Base-by-base conservation (phyloP, 2,329 filamentous ascomycete species). In the Botrytis cinerea region DNA sequence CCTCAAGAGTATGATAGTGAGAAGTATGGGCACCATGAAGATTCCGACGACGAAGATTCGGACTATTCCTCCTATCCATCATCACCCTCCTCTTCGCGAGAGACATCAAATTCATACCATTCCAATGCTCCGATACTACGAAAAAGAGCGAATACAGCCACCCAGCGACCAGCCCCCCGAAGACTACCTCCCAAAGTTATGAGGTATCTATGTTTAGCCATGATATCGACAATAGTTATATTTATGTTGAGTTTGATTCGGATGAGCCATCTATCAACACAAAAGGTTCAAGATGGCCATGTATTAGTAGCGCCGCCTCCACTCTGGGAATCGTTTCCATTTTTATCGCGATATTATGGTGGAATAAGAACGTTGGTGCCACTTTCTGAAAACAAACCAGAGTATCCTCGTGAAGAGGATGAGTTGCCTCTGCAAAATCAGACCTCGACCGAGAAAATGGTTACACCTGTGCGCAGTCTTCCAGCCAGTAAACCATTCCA, bases 291-390 rank as follows among this genome's bases (percentile, higher is more conserved):
- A 75, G 82, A 87, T 70, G 87, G 87, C 46, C 80, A 92, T 43
- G 89, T 90, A 76, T 87, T 87, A 20, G 86, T 89, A 0, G 82
- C 88, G 0, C 88, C 90, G 32, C 92, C 88, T 0, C 83, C 88
- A 8, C 74, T 76, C n/a, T 98, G 95, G 94, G 93, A 97, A 81
- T 88, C 87, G 16, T 98, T 97, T 80, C 89, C 90, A 0, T 97
- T 97, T 79, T 82, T 99, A 75, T 91, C 91, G 74, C 88, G 95
- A 75, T 99, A 98, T 81, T 96, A 98, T 81, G 95, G 94, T 22
- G 96, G 96, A 0, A 87, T 99, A 74, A 87, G 91, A 76, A 92
- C 88, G 0, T 80, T 99, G 75, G 88, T 93, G 0, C 83, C 89
- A 0, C 84, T 90, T 40, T 82, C 86, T 22, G 85, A 93, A 66